Evolutionary conservation across 352 stramenopile species (phyloP).

Genomic region (Globisporangium sylvaticum): DNA sequence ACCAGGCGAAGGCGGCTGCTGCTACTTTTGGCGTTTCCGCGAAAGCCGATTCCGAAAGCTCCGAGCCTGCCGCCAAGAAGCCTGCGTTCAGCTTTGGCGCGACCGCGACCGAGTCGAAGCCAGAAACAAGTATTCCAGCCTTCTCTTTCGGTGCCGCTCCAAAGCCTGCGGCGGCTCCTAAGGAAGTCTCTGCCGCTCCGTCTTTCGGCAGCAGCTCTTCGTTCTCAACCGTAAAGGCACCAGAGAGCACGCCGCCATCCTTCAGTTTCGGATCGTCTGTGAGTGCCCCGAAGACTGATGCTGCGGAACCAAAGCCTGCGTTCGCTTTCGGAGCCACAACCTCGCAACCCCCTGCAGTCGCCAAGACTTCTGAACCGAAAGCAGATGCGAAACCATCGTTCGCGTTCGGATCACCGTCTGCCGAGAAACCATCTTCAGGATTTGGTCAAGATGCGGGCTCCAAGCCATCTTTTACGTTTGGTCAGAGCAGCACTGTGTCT

Average conservation of each 20-base stretch:
- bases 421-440: slow-evolving; percentile 20
- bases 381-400: slow-evolving; percentile 26
- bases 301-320: slow-evolving; percentile 21
- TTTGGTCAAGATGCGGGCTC: slow-evolving; percentile 25
- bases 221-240: neutral
- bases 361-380: slow-evolving; percentile 7
- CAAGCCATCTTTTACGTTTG: slow-evolving; percentile 15
- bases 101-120: slow-evolving; percentile 12
- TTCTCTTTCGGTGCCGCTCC: slow-evolving; percentile 21
- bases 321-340: slow-evolving; percentile 16
- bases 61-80: slow-evolving; percentile 13
- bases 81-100: slow-evolving; percentile 20
- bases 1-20: neutral
- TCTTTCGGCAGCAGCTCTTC: neutral
- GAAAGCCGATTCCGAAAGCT: slow-evolving; percentile 4
- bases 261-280: slow-evolving; percentile 23
- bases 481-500: slow-evolving; percentile 1
- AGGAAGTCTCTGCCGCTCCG: neutral
- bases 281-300: slow-evolving; percentile 11
- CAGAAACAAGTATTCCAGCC: slow-evolving; percentile 18
- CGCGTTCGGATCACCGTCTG: slow-evolving; percentile 35
- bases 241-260: neutral
- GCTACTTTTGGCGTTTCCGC: neutral
- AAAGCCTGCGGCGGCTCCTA: neutral
- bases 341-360: neutral